Percentiles rank a stretch among this genome's conserved stretches.
phyloP scores from a whole-genome alignment of 768 basidiomycete genomes.

The Mrakia gelida region DNA sequence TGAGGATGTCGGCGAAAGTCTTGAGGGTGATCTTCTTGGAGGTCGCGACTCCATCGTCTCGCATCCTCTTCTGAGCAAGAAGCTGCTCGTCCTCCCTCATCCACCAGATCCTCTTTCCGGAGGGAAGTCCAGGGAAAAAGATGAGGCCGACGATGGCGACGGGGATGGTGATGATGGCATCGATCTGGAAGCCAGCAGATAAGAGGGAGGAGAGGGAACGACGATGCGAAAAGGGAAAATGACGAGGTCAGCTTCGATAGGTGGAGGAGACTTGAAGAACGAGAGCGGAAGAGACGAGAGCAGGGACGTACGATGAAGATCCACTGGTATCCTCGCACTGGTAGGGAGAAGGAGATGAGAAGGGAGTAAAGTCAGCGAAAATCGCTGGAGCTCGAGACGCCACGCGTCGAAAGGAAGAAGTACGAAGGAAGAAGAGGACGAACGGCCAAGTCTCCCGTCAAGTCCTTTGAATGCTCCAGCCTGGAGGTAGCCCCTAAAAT shows the following conservation, averaged over 20 bases:
- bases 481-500: not conserved
- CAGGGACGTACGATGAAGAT: constrained; percentile 12
- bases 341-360: not conserved
- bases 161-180: constrained; percentile 8
- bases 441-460: not conserved
- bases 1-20: not conserved
- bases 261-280: not conserved
- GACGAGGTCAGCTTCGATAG: too few relatives aligned
- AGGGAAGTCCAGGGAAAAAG: constrained; percentile 27
- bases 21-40: constrained; percentile 27
- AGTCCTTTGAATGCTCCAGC: not conserved
- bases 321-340: not conserved
- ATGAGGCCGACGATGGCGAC: constrained; percentile 16
- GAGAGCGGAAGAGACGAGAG: not conserved
- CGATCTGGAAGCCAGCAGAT: not conserved
- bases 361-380: not conserved
- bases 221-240: too few relatives aligned
- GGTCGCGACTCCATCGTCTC: constrained; percentile 16
- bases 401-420: too few relatives aligned
- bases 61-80: constrained; percentile 10
- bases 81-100: constrained; percentile 18
- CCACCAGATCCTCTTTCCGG: constrained; percentile 25
- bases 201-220: too few relatives aligned
- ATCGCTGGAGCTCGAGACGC: constrained; percentile 14
- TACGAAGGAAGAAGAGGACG: too few relatives aligned